Evolutionary conservation across 768 basidiomycete genomes (phyloP).

Genomic region (Lyophyllum shimeji): DNA sequence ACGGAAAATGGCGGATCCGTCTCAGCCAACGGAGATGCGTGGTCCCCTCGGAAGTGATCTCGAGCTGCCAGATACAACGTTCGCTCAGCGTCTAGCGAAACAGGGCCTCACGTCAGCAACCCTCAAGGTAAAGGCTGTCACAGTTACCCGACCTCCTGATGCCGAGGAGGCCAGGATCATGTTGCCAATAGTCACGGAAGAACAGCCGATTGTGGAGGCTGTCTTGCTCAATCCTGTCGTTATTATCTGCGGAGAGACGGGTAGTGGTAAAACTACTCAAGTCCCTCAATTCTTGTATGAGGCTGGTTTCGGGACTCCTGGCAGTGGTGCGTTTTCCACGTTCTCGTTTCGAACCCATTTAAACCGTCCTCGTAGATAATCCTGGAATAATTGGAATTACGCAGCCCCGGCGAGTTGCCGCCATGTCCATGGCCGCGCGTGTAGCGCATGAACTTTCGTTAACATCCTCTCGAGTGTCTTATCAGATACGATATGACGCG

Average conservation of each 20-base stretch:
- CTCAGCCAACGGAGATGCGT: constrained; percentile 45
- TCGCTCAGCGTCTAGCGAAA: constrained; percentile 49
- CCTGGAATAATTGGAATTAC: constrained; percentile 98
- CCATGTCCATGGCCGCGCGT: constrained; percentile 92
- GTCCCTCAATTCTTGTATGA: constrained; percentile 98
- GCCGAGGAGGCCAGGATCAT: constrained; percentile 76
- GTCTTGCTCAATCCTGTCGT: constrained; percentile 85
- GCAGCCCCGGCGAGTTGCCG: constrained; percentile 95
- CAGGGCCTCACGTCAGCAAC: constrained; percentile 12
- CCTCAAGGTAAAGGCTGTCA: constrained; percentile 41
- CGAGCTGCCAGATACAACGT: constrained; percentile 62
- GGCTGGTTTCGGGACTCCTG: constrained; percentile 85
- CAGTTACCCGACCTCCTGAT: constrained; percentile 63
- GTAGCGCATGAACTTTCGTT: constrained; percentile 93
- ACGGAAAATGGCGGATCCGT: constrained; percentile 38
- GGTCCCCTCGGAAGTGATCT: constrained; percentile 83
- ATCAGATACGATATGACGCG: constrained; percentile 97
- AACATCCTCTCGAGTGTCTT: constrained; percentile 79
- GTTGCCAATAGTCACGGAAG: constrained; percentile 89
- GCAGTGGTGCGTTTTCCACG: constrained; percentile 57
- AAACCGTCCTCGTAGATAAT: constrained; percentile 58
- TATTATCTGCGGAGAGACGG: constrained; percentile 89
- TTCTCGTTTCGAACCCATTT: constrained; percentile 4
- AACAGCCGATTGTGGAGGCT: constrained; percentile 92
- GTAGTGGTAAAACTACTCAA: constrained; percentile 98